These are phyloP conservation scores for Pyronema domesticum DNA, from an alignment of 495 filamentous ascomycete genomes.

Conservation along the genomic window DNA sequence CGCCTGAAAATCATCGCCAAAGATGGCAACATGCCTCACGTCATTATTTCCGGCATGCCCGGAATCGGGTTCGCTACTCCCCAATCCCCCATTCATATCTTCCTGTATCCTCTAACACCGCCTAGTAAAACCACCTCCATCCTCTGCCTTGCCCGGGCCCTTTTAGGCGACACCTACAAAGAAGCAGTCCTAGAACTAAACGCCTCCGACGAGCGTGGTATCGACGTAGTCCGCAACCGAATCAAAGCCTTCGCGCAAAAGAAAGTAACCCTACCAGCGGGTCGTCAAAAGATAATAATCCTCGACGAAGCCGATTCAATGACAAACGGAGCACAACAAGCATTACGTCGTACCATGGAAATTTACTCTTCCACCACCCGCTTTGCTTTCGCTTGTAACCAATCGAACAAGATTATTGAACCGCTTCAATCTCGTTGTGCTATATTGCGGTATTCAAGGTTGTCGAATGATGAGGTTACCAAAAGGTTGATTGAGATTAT, in stretches of 20 bases:
- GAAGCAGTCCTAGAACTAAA: slow-evolving; percentile 95
- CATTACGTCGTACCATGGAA: slow-evolving; percentile 92
- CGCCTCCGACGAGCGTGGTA: slow-evolving; percentile 88
- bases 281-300: slow-evolving; percentile 90
- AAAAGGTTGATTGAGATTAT: slow-evolving; percentile 80
- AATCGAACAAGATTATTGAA: slow-evolving; percentile 98
- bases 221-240: slow-evolving; percentile 94
- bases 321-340: slow-evolving; percentile 93
- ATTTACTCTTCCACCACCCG: slow-evolving; percentile 93
- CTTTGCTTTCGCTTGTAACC: slow-evolving; percentile 97
- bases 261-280: slow-evolving; percentile 84
- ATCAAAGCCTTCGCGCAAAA: slow-evolving; percentile 99
- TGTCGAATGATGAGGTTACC: slow-evolving; percentile 85
- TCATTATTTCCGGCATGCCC: slow-evolving; percentile 98
- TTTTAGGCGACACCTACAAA: slow-evolving; percentile 88
- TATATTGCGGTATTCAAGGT: slow-evolving; percentile 80
- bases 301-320: slow-evolving; percentile 97
- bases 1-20: slow-evolving; percentile 96
- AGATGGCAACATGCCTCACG: slow-evolving; percentile 97
- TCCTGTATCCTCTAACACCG: not conserved
- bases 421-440: slow-evolving; percentile 91
- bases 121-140: slow-evolving; percentile 77
- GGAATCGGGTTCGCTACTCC: slow-evolving; percentile 50
- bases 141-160: slow-evolving; percentile 76
- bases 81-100: not conserved